Evolutionary conservation across 495 filamentous ascomycete genomes (phyloP).

Genomic region (Achaetomiella virescens): DNA sequence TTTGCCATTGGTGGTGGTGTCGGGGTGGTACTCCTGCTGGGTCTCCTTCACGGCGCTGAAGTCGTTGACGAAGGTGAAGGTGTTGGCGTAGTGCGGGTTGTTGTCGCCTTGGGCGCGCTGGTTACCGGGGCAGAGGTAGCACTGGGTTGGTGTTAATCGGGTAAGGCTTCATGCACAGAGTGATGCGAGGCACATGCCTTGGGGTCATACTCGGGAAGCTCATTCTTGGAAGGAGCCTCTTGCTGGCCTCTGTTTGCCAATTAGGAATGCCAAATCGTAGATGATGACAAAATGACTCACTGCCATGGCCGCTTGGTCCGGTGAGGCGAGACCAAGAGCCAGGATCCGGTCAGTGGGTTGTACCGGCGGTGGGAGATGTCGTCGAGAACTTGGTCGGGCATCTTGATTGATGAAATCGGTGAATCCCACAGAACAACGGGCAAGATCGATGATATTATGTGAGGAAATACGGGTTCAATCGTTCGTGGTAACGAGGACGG

Average conservation of each 20-base stretch:
- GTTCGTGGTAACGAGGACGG: not conserved
- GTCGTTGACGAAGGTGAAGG: slow-evolving; percentile 96
- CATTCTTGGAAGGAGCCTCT: slow-evolving; percentile 71
- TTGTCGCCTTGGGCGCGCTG: slow-evolving; percentile 79
- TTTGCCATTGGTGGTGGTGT: slow-evolving; percentile 20
- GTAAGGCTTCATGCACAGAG: not conserved
- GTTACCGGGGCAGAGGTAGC: slow-evolving; percentile 96
- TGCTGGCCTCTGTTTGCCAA: slow-evolving; percentile 66
- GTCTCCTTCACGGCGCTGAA: slow-evolving; percentile 95
- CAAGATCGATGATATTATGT: too few species aligned
- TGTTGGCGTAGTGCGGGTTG: slow-evolving; percentile 81
- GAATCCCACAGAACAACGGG: too few species aligned
- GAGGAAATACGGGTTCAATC: too few species aligned
- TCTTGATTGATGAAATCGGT: slow-evolving; percentile 16
- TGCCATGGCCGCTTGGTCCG: slow-evolving; percentile 97
- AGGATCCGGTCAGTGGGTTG: slow-evolving; percentile 84
- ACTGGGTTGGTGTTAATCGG: slow-evolving; percentile 37
- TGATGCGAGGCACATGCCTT: slow-evolving; percentile 38
- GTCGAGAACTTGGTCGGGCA: slow-evolving; percentile 69
- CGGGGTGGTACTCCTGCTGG: slow-evolving; percentile 52
- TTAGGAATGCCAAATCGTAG: not conserved
- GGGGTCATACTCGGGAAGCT: slow-evolving; percentile 73
- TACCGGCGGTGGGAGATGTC: slow-evolving; percentile 95
- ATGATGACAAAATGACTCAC: slow-evolving; percentile 48
- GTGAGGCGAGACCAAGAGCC: slow-evolving; percentile 92